Evolutionary conservation across 192 early-diverging fungal species (phyloP), one percentile per base, ranked within the genome.

Genomic region (Coemansia sp.): DNA sequence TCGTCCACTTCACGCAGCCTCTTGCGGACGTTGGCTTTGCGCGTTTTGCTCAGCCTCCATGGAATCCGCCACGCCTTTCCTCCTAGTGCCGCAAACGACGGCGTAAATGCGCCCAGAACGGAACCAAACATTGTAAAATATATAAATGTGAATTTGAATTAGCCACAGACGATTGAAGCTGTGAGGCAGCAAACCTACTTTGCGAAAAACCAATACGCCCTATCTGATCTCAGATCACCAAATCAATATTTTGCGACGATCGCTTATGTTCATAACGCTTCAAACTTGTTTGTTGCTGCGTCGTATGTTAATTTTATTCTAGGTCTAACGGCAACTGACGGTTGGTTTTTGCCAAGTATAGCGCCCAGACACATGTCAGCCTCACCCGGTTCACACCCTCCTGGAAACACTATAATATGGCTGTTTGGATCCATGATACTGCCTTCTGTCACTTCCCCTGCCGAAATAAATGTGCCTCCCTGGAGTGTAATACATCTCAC

Each of bases 1-100:
- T 86, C 73, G 77, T 94, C 93, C 0, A 91, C 93, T 6, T 88
- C 89, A 67, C 85, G 91, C 64, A 94, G 84, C 24, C 93, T 88
- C 87, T 94, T 93, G 69, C 93, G 89, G 34, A 93, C 89, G 73
- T 94, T 94, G 61, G 90, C 92, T 65, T 94, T 94, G 62, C 92
- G 88, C 14, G 93, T 94, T 59, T 81, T 73, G 84, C 85, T 88
- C 83, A 94, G 74, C 63, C 87, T 69, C 85, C 77, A 85, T 31
- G 88, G 78, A 79, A 90, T 68, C 74, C 87, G 75, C 90, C 81
- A 83, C 2, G 76, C 73, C 13, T 60, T 65, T 5, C 81, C 81
- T 24, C 81, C 81, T 6, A 83, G 42, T 1, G 76, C 66, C 16
- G 67, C 59, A 31, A 83, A n/a, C 14, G 76, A 64, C 41, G 81